Conservation (phyloP, 805 yeast genomes). For the Monosporozyma unispora region DNA sequence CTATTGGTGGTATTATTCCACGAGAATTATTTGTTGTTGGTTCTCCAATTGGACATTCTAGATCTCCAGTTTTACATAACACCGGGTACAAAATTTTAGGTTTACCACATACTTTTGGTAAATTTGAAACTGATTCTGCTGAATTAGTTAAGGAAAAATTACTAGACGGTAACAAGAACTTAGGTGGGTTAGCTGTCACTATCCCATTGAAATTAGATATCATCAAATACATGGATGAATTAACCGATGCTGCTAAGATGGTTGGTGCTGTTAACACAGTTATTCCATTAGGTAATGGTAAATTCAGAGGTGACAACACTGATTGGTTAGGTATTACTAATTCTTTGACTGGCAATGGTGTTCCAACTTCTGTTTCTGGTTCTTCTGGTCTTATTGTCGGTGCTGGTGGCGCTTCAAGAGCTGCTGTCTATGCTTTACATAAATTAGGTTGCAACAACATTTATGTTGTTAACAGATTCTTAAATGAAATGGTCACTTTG, state of each 20-base stretch:
- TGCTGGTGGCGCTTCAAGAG: constrained; percentile 96
- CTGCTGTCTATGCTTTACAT: constrained; percentile 82
- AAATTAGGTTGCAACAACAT: constrained; percentile 69
- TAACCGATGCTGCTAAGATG: constrained; percentile 66
- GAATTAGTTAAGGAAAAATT: constrained; percentile 45
- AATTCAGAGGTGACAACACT: constrained; percentile 77
- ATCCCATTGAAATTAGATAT: constrained; percentile 86
- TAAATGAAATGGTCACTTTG: constrained; percentile 51
- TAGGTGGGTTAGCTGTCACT: constrained; percentile 95
- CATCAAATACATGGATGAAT: constrained; percentile 51
- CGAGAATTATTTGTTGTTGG: constrained; percentile 71
- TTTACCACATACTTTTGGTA: constrained; percentile 62
- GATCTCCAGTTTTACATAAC: constrained; percentile 82
- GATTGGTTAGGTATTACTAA: constrained; percentile 87
- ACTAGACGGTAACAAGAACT: constrained; percentile 35
- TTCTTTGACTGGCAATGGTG: constrained; percentile 57
- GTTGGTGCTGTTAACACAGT: constrained; percentile 96
- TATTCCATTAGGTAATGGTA: constrained; percentile 40
- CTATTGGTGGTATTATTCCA: constrained; percentile 53
- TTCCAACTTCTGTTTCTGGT: constrained; percentile 34
- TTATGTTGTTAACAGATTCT: constrained; percentile 74
- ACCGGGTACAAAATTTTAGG: constrained; percentile 68
- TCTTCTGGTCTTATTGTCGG: constrained; percentile 76
- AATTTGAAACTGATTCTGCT: constrained; percentile 61
- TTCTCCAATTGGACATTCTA: constrained; percentile 72